Percentiles rank a stretch among this genome's conserved stretches.
phyloP scores from a whole-genome alignment of 2,329 filamentous ascomycete species.

The Clonostachys solani region DNA sequence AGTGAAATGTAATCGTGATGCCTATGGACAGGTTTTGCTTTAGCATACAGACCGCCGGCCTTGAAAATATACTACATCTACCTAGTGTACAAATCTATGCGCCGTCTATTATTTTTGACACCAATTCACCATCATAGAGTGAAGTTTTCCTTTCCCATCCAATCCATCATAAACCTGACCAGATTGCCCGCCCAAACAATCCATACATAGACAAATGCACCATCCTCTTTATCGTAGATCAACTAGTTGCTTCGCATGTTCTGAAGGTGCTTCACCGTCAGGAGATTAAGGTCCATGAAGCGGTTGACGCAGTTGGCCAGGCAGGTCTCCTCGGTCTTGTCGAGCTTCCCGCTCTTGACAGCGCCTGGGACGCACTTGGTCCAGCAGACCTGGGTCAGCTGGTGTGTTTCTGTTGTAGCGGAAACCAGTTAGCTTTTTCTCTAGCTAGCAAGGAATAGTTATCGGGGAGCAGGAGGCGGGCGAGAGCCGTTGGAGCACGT shows the following conservation, averaged over 20 bases:
- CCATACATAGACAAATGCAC: no score
- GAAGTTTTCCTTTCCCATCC: no score
- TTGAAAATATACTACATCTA: no score
- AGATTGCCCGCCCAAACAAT: no score
- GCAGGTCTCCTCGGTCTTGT: constrained; percentile 75
- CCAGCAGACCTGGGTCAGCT: constrained; percentile 76
- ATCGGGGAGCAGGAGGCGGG: background rate
- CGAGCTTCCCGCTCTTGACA: constrained; percentile 69
- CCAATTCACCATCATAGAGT: no score
- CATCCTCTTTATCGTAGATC: no score
- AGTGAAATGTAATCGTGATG: background rate
- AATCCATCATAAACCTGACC: no score
- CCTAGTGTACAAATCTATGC: no score
- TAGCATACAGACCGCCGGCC: no score
- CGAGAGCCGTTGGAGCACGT: constrained; percentile 24
- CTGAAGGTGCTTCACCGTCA: constrained; percentile 83
- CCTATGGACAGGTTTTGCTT: no score
- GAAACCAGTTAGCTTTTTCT: no score
- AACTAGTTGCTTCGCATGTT: constrained; percentile 32
- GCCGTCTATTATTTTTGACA: no score
- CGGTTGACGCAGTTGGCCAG: constrained; percentile 90
- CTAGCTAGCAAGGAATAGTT: background rate
- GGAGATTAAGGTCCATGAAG: constrained; percentile 83
- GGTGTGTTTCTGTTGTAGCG: constrained; percentile 41
- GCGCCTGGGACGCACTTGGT: constrained; percentile 81